These are phyloP conservation scores for Ogataea minuta DNA, from an alignment of 805 yeast species.

Conservation along the genomic window DNA sequence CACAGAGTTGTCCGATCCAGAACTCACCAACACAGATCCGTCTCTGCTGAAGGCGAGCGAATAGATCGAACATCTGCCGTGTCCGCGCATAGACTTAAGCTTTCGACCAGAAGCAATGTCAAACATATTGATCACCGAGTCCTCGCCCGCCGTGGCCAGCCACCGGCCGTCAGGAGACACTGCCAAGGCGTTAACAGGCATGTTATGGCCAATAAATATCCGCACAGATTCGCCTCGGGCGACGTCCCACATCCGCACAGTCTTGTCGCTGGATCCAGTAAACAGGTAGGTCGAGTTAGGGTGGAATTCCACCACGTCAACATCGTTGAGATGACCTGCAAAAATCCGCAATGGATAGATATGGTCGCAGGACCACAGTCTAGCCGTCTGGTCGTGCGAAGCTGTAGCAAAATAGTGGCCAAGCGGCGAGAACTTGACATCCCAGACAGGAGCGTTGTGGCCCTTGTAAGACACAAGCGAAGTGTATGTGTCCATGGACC, in stretches of 20 bases:
- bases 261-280: slow-evolving; percentile 94
- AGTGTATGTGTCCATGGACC: slow-evolving; percentile 91
- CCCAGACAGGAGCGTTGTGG: slow-evolving; percentile 97
- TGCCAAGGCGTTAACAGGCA: slow-evolving; percentile 81
- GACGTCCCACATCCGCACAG: slow-evolving; percentile 98
- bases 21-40: slow-evolving; percentile 85
- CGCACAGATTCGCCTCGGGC: slow-evolving; percentile 85
- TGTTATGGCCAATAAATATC: slow-evolving; percentile 87
- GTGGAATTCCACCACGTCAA: slow-evolving; percentile 91
- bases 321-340: slow-evolving; percentile 97
- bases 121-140: slow-evolving; percentile 85
- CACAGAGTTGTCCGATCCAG: slow-evolving; percentile 89
- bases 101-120: slow-evolving; percentile 90
- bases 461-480: slow-evolving; percentile 93
- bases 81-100: slow-evolving; percentile 90
- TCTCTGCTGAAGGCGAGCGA: slow-evolving; percentile 83
- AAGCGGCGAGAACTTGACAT: slow-evolving; percentile 87
- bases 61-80: slow-evolving; percentile 82
- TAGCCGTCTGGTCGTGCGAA: slow-evolving; percentile 95
- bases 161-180: slow-evolving; percentile 97
- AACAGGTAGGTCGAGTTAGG: slow-evolving; percentile 93
- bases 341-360: slow-evolving; percentile 92
- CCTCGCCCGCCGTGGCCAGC: slow-evolving; percentile 95
- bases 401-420: slow-evolving; percentile 99
- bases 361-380: slow-evolving; percentile 98